Percentiles rank a stretch among this genome's conserved stretches.
phyloP scores from a whole-genome alignment of 1,284 basidiomycete species.

The Leccinum griseonigrum region DNA sequence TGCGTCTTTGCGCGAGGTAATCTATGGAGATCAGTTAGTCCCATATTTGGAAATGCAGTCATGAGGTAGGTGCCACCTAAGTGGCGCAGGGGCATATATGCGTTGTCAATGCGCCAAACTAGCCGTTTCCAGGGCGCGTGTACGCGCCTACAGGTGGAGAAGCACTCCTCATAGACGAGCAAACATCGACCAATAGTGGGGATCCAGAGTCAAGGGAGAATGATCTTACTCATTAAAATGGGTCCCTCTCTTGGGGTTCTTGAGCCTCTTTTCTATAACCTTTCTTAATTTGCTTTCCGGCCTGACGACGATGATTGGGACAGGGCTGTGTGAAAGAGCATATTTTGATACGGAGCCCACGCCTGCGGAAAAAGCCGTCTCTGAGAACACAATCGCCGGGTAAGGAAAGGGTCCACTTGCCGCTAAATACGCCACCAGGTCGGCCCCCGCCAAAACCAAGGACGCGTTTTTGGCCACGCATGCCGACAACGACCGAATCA shows the following conservation, averaged over 20 bases:
- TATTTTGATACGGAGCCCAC: conserved; percentile 48
- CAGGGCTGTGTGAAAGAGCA: conserved; percentile 85
- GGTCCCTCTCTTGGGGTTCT: conserved; percentile 80
- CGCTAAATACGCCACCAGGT: conserved; percentile 51
- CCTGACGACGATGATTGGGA: conserved; percentile 89
- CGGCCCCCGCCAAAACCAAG: conserved; percentile 49
- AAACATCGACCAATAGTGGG: neutral
- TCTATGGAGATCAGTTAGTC: conserved; percentile 13
- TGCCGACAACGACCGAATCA: conserved; percentile 93
- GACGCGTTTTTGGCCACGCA: conserved; percentile 69
- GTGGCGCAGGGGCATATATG: neutral
- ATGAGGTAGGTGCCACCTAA: neutral
- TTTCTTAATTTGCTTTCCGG: conserved; percentile 88
- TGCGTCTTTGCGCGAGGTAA: conserved; percentile 11
- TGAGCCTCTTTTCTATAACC: conserved; percentile 76
- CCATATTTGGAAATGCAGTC: neutral
- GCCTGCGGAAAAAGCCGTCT: neutral
- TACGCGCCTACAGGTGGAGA: neutral
- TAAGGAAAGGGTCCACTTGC: conserved; percentile 45
- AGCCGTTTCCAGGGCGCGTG: neutral
- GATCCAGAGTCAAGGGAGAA: neutral
- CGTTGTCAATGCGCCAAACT: neutral
- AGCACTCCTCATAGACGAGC: neutral
- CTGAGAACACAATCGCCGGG: neutral
- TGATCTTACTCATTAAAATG: conserved; percentile 60